phyloP scores from a whole-genome alignment of 306 rosid species.

The Albizia julibrissin region DNA sequence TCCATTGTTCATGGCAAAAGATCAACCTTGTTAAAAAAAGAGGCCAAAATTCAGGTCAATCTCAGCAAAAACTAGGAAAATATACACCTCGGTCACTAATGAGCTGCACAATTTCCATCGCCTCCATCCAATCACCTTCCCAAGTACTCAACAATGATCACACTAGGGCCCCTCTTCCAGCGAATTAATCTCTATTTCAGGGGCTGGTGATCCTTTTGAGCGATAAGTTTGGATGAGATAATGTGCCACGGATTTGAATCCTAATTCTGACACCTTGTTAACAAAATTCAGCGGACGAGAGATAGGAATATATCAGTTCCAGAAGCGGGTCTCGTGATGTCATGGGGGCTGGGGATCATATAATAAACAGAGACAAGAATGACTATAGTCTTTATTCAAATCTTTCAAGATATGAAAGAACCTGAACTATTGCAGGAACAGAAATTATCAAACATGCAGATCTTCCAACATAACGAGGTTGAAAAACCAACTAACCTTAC shows the following conservation, averaged over 20 bases:
- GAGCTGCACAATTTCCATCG: slow-evolving; percentile 4
- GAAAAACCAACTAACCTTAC: slow-evolving; percentile 50
- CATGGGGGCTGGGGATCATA: neutral
- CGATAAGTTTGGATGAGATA: slow-evolving; percentile 44
- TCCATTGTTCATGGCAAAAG: slow-evolving; percentile 18
- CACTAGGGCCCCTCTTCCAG: slow-evolving; percentile 10
- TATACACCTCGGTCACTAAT: neutral
- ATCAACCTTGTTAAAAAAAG: neutral
- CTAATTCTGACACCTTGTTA: slow-evolving; percentile 41
- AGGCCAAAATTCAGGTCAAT: neutral
- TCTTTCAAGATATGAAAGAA: slow-evolving; percentile 1
- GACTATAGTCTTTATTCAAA: neutral
- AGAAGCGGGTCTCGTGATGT: neutral
- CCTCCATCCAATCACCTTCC: neutral
- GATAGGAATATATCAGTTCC: slow-evolving; percentile 23
- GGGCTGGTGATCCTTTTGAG: slow-evolving; percentile 19
- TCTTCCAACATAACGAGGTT: neutral
- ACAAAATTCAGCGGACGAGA: slow-evolving; percentile 4
- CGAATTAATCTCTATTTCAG: slow-evolving; percentile 2
- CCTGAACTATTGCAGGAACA: neutral
- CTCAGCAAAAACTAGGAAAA: neutral
- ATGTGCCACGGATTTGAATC: slow-evolving; percentile 61
- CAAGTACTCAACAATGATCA: neutral
- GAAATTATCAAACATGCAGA: neutral
- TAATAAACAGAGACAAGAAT: neutral